These are phyloP conservation scores for Fusarium buharicum DNA, from an alignment of 2,329 filamentous ascomycete genomes.

Conservation along the genomic window DNA sequence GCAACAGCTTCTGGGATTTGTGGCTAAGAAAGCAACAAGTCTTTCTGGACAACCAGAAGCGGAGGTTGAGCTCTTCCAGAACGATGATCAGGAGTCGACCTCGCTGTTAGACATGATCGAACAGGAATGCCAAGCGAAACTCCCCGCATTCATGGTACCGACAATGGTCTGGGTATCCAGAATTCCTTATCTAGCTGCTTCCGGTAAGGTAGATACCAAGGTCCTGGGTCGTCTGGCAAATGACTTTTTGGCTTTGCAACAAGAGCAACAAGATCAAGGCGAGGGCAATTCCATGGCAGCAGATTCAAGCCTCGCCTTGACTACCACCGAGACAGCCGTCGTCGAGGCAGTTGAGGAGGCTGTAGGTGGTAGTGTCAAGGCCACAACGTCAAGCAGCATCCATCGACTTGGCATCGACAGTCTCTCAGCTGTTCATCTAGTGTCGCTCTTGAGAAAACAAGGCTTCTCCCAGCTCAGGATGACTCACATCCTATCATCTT, in stretches of 20 bases:
- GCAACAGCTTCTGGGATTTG: neutral
- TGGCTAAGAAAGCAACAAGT: too few relatives aligned
- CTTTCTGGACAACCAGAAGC: too few relatives aligned
- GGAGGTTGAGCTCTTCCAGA: too few relatives aligned
- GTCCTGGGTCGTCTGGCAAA: constrained; percentile 1
- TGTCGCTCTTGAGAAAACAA: constrained; percentile 1
- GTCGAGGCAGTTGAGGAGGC: constrained; percentile 4
- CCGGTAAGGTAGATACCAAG: constrained; percentile 28
- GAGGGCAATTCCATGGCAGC: too few relatives aligned
- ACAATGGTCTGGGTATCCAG: constrained; percentile 9
- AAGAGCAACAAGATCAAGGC: neutral
- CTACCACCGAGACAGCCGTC: neutral
- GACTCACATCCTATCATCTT: neutral
- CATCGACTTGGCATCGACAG: constrained; percentile 25
- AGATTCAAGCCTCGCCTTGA: neutral
- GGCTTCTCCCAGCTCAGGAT: too few relatives aligned
- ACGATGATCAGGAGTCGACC: too few relatives aligned
- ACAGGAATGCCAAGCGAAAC: constrained; percentile 7
- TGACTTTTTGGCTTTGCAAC: constrained; percentile 1
- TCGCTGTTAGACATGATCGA: too few relatives aligned
- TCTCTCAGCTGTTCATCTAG: constrained; percentile 15
- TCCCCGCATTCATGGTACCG: constrained; percentile 27
- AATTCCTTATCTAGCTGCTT: constrained; percentile 24
- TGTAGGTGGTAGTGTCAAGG: constrained; percentile 4
- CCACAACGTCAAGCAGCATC: neutral